Evolutionary conservation across 768 basidiomycete genomes (phyloP).

Genomic region (Suillus alpinus): DNA sequence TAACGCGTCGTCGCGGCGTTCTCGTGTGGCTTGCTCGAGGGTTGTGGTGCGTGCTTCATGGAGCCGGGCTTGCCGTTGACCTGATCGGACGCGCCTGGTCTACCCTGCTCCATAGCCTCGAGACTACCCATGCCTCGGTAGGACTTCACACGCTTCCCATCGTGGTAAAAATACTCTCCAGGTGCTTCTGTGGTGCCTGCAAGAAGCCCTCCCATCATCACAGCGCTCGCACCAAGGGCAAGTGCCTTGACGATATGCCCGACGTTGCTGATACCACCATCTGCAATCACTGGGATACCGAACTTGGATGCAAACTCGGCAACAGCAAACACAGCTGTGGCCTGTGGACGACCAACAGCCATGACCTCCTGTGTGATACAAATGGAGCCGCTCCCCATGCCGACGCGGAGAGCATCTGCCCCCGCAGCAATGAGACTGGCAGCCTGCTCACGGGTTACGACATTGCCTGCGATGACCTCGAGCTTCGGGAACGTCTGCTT

Average conservation of each 20-base stretch:
- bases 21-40: slow-evolving; percentile 54
- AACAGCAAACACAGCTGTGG: slow-evolving; percentile 96
- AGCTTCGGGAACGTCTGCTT: slow-evolving; percentile 81
- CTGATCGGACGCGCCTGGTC: slow-evolving; percentile 29
- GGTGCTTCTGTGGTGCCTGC: slow-evolving; percentile 97
- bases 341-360: slow-evolving; percentile 98
- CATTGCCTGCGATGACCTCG: slow-evolving; percentile 95
- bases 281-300: slow-evolving; percentile 94
- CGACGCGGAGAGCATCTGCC: slow-evolving; percentile 92
- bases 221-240: slow-evolving; percentile 88
- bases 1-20: slow-evolving; percentile 94
- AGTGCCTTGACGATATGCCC: slow-evolving; percentile 98
- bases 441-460: slow-evolving; percentile 97
- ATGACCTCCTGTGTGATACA: slow-evolving; percentile 99
- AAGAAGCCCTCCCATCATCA: slow-evolving; percentile 98
- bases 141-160: slow-evolving; percentile 97
- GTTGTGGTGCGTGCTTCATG: slow-evolving; percentile 48
- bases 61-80: slow-evolving; percentile 26
- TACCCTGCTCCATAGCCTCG: slow-evolving; percentile 88
- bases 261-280: slow-evolving; percentile 93
- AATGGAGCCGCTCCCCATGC: slow-evolving; percentile 98
- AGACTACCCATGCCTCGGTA: slow-evolving; percentile 98
- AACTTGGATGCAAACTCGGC: slow-evolving; percentile 92
- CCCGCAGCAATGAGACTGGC: slow-evolving; percentile 91
- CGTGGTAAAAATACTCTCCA: slow-evolving; percentile 99